Evolutionary conservation across 768 basidiomycete species (phyloP).

Genomic region (Boletus rubroflammeus): DNA sequence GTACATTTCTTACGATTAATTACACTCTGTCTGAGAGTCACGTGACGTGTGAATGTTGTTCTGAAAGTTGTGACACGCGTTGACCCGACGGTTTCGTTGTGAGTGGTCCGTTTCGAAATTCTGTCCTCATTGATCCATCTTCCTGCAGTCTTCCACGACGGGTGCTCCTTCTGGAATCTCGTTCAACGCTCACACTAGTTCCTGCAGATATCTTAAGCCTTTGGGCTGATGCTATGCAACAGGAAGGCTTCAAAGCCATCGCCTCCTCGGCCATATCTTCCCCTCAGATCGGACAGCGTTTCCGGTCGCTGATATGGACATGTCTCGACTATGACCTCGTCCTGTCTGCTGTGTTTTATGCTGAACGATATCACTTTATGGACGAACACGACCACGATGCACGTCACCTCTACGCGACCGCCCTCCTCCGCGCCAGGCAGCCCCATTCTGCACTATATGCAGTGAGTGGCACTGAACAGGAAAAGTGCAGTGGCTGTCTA

Average conservation of each 20-base stretch:
- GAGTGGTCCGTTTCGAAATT: slow-evolving; percentile 21
- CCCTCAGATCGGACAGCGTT: slow-evolving; percentile 62
- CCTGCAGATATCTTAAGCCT: slow-evolving; percentile 28
- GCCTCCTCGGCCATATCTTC: slow-evolving; percentile 40
- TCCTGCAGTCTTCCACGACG: slow-evolving; percentile 9
- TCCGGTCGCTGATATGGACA: slow-evolving; percentile 73
- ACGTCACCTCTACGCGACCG: slow-evolving; percentile 79
- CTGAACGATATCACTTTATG: slow-evolving; percentile 76
- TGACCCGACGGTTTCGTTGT: slow-evolving; percentile 7
- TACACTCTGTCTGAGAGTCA: slow-evolving; percentile 17
- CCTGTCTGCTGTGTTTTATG: slow-evolving; percentile 83
- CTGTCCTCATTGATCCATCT: slow-evolving; percentile 8
- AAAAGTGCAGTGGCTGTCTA: slow-evolving; percentile 68
- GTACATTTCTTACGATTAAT: slow-evolving; percentile 10
- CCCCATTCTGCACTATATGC: slow-evolving; percentile 72
- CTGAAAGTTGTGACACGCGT: slow-evolving; percentile 22
- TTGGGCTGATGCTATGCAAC: slow-evolving; percentile 49
- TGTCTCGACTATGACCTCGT: slow-evolving; percentile 79
- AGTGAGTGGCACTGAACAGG: slow-evolving; percentile 58
- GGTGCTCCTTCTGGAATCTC: slow-evolving; percentile 4
- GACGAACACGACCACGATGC: slow-evolving; percentile 73
- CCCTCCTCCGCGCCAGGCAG: slow-evolving; percentile 66
- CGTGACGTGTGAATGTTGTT: slow-evolving; percentile 26
- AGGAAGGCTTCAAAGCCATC: slow-evolving; percentile 40
- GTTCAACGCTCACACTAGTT: slow-evolving; percentile 17